A percentile compares a stretch with the other conserved stretches of the same genome.
Evolutionary conservation across 495 filamentous ascomycete genomes (phyloP).

Genomic region (Talaromyces ruber): DNA sequence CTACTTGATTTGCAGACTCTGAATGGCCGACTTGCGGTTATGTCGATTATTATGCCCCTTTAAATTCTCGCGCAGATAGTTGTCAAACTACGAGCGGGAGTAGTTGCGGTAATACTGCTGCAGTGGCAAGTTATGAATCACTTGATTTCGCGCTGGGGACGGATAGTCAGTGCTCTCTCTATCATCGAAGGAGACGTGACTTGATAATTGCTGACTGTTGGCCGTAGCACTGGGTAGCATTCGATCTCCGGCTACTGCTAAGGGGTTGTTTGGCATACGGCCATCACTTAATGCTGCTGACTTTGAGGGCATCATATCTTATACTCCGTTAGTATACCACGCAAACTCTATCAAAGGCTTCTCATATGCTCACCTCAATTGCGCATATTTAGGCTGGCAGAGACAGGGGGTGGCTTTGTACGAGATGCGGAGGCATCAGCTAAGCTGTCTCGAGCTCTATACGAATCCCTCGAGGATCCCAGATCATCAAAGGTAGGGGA

Average conservation of each 20-base stretch:
- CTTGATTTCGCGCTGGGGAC: constrained; percentile 41
- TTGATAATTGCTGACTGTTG: neutral
- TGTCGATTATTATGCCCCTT: constrained; percentile 31
- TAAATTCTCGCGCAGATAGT: constrained; percentile 42
- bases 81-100: constrained; percentile 37
- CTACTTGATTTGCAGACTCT: constrained; percentile 9
- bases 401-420: neutral
- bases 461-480: neutral
- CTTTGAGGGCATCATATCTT: neutral
- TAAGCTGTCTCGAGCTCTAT: neutral
- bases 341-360: neutral
- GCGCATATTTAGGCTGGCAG: neutral
- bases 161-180: constrained; percentile 17
- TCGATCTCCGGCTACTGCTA: neutral
- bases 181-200: neutral
- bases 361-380: neutral
- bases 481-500: neutral
- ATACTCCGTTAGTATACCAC: neutral
- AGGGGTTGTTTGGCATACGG: neutral
- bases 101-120: constrained; percentile 35
- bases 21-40: constrained; percentile 10
- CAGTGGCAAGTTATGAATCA: constrained; percentile 40
- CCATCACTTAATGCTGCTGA: neutral
- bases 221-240: neutral
- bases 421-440: neutral